Evolutionary conservation across 306 rosid species (phyloP).

Genomic region (Rosa lucieae): DNA sequence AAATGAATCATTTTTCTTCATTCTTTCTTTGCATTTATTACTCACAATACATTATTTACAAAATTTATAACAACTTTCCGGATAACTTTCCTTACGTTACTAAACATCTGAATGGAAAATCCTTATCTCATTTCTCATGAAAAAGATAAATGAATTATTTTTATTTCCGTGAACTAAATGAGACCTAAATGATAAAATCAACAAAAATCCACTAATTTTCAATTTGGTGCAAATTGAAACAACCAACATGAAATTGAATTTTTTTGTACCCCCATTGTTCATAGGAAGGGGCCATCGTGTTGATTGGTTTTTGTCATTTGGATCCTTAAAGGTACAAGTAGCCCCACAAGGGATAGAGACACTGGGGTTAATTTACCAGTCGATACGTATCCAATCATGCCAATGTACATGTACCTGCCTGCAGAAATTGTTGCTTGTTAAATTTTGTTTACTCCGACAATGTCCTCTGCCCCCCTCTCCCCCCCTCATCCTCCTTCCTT

Average conservation of each 20-base stretch:
- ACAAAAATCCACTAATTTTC: too few relatives aligned
- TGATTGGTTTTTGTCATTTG: conserved; percentile 1
- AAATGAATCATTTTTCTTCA: too few relatives aligned
- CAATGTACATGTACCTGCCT: conserved; percentile 35
- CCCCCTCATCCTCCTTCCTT: neutral
- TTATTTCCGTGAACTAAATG: too few relatives aligned
- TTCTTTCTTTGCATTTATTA: too few relatives aligned
- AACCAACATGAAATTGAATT: neutral
- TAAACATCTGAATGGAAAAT: too few relatives aligned
- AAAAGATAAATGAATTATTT: too few relatives aligned
- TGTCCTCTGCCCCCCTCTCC: conserved; percentile 30
- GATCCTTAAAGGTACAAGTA: conserved; percentile 12
- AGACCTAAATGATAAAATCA: too few relatives aligned
- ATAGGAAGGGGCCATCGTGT: neutral
- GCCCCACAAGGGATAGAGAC: conserved; percentile 44
- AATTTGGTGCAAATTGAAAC: too few relatives aligned
- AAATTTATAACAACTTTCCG: too few relatives aligned
- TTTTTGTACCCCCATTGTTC: neutral
- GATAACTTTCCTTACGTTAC: too few relatives aligned
- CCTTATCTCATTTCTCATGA: too few relatives aligned
- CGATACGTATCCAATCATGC: conserved; percentile 60
- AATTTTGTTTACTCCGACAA: conserved; percentile 30
- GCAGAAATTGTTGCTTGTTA: neutral
- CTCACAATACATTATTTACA: too few relatives aligned
- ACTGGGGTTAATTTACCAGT: conserved; percentile 21